phyloP scores from a whole-genome alignment of 352 stramenopile species.

The Saprolegnia diclina region DNA sequence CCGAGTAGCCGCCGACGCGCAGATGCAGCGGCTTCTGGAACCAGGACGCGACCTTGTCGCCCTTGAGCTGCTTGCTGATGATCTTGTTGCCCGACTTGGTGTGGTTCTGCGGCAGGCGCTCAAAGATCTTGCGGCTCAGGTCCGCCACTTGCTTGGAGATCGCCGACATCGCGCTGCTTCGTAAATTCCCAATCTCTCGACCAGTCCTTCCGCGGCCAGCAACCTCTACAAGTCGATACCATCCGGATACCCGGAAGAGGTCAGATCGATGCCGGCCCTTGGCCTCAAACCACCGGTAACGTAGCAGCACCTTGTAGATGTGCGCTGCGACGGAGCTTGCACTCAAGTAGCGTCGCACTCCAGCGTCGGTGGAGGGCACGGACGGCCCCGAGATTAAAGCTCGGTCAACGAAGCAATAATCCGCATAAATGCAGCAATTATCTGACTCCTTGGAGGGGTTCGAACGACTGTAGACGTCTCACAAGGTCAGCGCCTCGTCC shows the following conservation, averaged over 20 bases:
- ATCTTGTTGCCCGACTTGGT: slow-evolving; percentile 81
- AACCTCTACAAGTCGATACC: background rate
- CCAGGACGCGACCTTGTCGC: slow-evolving; percentile 79
- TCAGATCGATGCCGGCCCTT: background rate
- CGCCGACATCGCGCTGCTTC: slow-evolving; percentile 28
- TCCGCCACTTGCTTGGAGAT: slow-evolving; percentile 56
- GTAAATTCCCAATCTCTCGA: background rate
- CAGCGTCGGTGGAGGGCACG: too few relatives aligned
- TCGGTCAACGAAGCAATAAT: too few relatives aligned
- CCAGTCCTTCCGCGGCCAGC: background rate
- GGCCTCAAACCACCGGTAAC: background rate
- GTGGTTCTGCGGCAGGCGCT: slow-evolving; percentile 78
- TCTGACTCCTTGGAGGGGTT: too few relatives aligned
- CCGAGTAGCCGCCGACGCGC: slow-evolving; percentile 72
- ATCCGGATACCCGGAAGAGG: background rate
- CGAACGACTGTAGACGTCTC: too few relatives aligned
- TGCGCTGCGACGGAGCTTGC: too few relatives aligned
- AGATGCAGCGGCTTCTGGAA: slow-evolving; percentile 79
- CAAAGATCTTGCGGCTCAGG: slow-evolving; percentile 82
- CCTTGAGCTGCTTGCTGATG: slow-evolving; percentile 85
- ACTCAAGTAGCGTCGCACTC: too few relatives aligned
- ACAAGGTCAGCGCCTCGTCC: too few relatives aligned
- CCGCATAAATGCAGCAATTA: too few relatives aligned
- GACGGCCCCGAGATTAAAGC: too few relatives aligned
- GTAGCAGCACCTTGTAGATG: too few relatives aligned